A percentile compares a stretch with the other conserved stretches of the same genome.
phyloP scores from a whole-genome alignment of 2,329 filamentous ascomycete species.

The Pyrenochaeta sp. region DNA sequence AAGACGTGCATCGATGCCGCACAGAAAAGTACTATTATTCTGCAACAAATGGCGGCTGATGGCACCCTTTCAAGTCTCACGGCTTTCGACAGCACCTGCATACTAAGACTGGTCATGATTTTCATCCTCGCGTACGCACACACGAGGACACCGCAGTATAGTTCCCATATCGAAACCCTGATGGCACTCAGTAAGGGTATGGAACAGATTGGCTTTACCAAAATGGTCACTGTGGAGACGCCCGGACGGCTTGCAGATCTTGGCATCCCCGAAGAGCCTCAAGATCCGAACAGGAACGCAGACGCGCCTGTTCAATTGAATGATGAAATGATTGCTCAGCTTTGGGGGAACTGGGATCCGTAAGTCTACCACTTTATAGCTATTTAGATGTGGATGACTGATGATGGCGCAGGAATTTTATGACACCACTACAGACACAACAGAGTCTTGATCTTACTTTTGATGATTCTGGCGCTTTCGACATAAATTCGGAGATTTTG shows the following conservation, averaged over 20 bases:
- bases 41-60: conserved; percentile 39
- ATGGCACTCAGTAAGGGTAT: conserved; percentile 34
- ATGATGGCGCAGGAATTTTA: conserved; percentile 32
- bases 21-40: conserved; percentile 36
- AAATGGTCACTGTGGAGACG: conserved; percentile 46
- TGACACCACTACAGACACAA: conserved; percentile 45
- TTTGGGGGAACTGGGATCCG: conserved; percentile 45
- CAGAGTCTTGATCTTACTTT: conserved; percentile 44
- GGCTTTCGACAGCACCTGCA: conserved; percentile 47
- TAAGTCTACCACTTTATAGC: conserved; percentile 19
- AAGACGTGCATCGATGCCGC: conserved; percentile 46
- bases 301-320: conserved; percentile 31
- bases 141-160: conserved; percentile 37
- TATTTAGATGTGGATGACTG: not conserved
- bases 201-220: conserved; percentile 47
- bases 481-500: conserved; percentile 40
- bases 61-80: conserved; percentile 42
- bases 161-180: conserved; percentile 36
- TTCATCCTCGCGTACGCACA: conserved; percentile 47
- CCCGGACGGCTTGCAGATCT: conserved; percentile 42
- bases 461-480: conserved; percentile 42
- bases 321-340: conserved; percentile 39
- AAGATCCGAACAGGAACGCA: conserved; percentile 2
- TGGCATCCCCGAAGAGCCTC: conserved; percentile 32
- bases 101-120: conserved; percentile 45